phyloP scores from a whole-genome alignment of 2,329 filamentous ascomycete genomes.

The Claviceps humidiphila region DNA sequence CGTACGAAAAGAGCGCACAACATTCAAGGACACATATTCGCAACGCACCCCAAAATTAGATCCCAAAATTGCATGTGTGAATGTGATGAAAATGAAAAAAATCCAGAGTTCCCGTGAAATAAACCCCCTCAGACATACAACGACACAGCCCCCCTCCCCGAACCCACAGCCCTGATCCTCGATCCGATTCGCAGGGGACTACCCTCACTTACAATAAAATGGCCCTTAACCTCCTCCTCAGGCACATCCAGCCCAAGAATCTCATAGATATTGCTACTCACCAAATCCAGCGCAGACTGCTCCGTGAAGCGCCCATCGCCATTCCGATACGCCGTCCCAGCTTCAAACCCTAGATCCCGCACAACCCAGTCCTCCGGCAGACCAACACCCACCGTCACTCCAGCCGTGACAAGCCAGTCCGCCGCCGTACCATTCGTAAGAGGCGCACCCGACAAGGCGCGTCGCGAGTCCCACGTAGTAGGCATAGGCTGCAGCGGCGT shows the following conservation, averaged over 20 bases:
- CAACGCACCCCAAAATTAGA: too few relatives aligned
- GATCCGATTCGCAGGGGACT: conserved; percentile 47
- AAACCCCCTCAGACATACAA: conserved; percentile 19
- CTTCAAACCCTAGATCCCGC: conserved; percentile 44
- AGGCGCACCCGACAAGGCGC: conserved; percentile 49
- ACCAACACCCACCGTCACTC: conserved; percentile 44
- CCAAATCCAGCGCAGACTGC: conserved; percentile 41
- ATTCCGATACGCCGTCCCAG: conserved; percentile 47
- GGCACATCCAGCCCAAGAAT: conserved; percentile 36
- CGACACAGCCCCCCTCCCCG: conserved; percentile 18
- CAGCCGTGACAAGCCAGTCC: conserved; percentile 43
- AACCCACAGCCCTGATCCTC: conserved; percentile 38
- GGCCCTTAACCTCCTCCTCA: conserved; percentile 16
- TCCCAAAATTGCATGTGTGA: too few relatives aligned
- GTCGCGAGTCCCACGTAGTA: conserved; percentile 45
- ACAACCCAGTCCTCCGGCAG: conserved; percentile 50
- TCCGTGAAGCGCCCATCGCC: conserved; percentile 38
- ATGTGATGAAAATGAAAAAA: too few relatives aligned
- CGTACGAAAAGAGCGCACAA: too few relatives aligned
- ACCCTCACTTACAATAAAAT: conserved; percentile 52
- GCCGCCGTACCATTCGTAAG: conserved; percentile 51
- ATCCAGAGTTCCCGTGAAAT: too few relatives aligned
- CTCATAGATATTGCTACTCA: conserved; percentile 42
- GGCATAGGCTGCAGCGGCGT: conserved; percentile 44
- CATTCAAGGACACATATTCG: too few relatives aligned